Conservation (phyloP, 257 asterid genomes). For the Coffea eugenioides region DNA sequence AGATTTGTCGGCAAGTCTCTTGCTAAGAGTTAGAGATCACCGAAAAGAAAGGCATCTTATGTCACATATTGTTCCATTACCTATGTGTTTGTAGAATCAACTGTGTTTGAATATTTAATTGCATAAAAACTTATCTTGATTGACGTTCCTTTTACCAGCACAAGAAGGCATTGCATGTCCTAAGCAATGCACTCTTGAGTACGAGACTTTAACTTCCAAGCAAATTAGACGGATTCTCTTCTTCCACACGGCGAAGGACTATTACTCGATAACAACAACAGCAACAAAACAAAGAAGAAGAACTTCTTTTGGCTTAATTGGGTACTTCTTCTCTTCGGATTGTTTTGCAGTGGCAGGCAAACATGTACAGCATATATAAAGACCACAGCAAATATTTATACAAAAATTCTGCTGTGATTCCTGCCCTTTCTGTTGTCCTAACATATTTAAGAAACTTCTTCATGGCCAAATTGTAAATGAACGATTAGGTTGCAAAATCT, state of each 20-base stretch:
- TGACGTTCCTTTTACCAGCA: constrained; percentile 46
- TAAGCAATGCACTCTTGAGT: constrained; percentile 86
- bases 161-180: constrained; percentile 76
- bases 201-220: constrained; percentile 71
- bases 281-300: constrained; percentile 61
- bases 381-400: constrained; percentile 22
- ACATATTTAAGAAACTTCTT: constrained; percentile 19
- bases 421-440: constrained; percentile 21
- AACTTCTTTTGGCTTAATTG: constrained; percentile 69
- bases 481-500: neutral
- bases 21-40: neutral
- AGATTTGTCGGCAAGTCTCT: neutral
- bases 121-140: neutral
- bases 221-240: constrained; percentile 54
- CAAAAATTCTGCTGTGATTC: constrained; percentile 16
- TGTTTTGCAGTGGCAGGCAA: constrained; percentile 20
- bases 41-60: neutral
- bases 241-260: constrained; percentile 49
- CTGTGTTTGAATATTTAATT: no score
- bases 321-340: constrained; percentile 8
- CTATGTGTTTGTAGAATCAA: no score
- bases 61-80: no score
- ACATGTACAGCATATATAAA: constrained; percentile 39
- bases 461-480: neutral
- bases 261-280: constrained; percentile 31